Conservation (phyloP, 495 filamentous ascomycete genomes). For the Aspergillus steynii region DNA sequence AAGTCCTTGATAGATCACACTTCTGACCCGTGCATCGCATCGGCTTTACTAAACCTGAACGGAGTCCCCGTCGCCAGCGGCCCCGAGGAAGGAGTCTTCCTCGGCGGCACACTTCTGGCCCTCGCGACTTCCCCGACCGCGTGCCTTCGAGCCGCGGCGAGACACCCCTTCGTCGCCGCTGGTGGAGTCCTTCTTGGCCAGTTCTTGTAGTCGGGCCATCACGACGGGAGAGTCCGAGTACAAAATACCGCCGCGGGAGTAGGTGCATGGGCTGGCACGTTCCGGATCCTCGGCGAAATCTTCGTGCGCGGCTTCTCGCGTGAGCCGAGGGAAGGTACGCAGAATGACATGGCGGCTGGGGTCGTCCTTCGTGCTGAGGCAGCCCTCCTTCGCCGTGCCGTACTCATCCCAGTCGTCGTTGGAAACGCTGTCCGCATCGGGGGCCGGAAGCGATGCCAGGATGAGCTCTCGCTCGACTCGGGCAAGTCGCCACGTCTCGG, state of each 20-base stretch:
- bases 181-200: constrained; percentile 32
- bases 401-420: constrained; percentile 53
- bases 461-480: constrained; percentile 64
- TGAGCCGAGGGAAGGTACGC: constrained; percentile 56
- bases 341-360: constrained; percentile 48
- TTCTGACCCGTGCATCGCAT: not conserved
- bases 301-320: constrained; percentile 57
- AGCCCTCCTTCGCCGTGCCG: constrained; percentile 24
- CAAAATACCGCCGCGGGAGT: constrained; percentile 51
- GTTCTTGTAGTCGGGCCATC: constrained; percentile 49
- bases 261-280: constrained; percentile 44
- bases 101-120: too few species aligned
- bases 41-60: not conserved
- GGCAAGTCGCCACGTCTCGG: constrained; percentile 65
- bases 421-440: constrained; percentile 39
- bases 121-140: too few species aligned
- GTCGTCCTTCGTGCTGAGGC: constrained; percentile 23
- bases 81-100: too few species aligned
- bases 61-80: not conserved
- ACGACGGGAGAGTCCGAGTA: constrained; percentile 57
- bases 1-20: not conserved
- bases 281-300: constrained; percentile 46
- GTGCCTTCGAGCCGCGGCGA: too few species aligned
- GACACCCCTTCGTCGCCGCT: too few species aligned
- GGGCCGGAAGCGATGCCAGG: constrained; percentile 51